Evolutionary conservation across 345 rosid species (phyloP).

Genomic region (Citrus sp.): DNA sequence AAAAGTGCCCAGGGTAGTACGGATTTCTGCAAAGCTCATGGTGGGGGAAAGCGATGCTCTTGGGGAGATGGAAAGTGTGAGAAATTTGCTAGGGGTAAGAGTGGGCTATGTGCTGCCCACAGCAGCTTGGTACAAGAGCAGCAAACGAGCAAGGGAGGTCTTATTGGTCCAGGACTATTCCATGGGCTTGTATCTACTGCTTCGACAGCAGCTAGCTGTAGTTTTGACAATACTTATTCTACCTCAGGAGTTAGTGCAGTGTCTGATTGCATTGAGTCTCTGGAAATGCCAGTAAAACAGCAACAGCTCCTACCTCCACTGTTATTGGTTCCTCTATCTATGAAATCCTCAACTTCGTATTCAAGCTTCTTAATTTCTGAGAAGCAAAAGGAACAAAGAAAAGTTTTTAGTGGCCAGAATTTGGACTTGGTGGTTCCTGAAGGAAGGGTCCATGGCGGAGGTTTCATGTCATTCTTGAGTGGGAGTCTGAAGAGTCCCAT

Average conservation of each 20-base stretch:
- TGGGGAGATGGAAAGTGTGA: constrained; percentile 85
- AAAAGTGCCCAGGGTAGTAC: constrained; percentile 99
- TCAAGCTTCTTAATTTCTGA: constrained; percentile 30
- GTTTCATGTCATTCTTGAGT: constrained; percentile 78
- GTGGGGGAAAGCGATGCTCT: constrained; percentile 85
- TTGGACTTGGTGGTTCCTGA: constrained; percentile 66
- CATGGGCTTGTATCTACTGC: constrained; percentile 75
- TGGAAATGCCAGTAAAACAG: constrained; percentile 46
- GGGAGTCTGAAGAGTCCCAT: constrained; percentile 61
- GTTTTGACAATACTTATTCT: constrained; percentile 47
- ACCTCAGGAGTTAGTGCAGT: constrained; percentile 57
- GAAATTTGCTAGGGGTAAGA: constrained; percentile 93
- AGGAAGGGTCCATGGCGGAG: constrained; percentile 97
- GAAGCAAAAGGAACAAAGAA: constrained; percentile 38
- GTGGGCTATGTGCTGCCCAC: constrained; percentile 93
- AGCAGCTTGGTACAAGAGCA: constrained; percentile 59
- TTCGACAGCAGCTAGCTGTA: constrained; percentile 46
- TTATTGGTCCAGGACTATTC: constrained; percentile 79
- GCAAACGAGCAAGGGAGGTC: constrained; percentile 44
- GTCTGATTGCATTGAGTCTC: constrained; percentile 64
- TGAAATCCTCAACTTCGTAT: constrained; percentile 60
- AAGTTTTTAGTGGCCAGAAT: constrained; percentile 3
- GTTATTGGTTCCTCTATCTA: constrained; percentile 84
- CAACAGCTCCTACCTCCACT: constrained; percentile 76
- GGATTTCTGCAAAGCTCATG: constrained; percentile 94